Evolutionary conservation across 1,139 yeast species (phyloP), one percentile per base, ranked within the genome.

Genomic region (Kodamaea suecica): DNA sequence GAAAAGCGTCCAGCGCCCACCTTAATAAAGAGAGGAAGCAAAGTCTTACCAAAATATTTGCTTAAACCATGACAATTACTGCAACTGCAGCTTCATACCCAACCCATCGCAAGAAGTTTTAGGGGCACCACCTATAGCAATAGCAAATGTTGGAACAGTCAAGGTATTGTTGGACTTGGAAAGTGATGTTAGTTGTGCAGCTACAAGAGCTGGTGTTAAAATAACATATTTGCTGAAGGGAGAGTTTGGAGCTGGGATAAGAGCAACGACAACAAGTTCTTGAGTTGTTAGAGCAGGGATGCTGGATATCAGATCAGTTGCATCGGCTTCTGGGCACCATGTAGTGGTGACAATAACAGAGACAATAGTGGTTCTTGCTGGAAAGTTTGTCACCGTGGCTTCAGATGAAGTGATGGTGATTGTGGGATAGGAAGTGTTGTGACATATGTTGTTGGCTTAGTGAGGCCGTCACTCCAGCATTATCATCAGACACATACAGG

Each of bases 381-480:
- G 73, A 50, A 72, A 67, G 59, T 64, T 49, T 42, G 70, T 59
- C 43, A 58, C 64, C 29, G 52, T 45, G 9, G 39, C 31, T 15
- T 36, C 41, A 42, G 50, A 46, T 23, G 42, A 38, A 29, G 50
- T 47, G 35, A 44, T 36, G 27, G 50, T 47, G 33, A 46, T 40
- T 21, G 39, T 25, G 29, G 43, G 39, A 36, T 40, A 35, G 12
- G 38, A 33, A 13, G 36, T 23, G 14, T 15, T 19, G 43, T 38
- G 30, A 35, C 30, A 34, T 35, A 25, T 16, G 39, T 21, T 12
- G 11, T 10, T 26, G 28, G 4, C 5, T 14, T 17, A 13, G 11
- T 25, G 11, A 23, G 23, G 9, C 34, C 27, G 41, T 26, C 15
- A 32, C 34, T 11, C 25, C 31, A 17, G 26, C 27, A 17, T 20